These are phyloP conservation scores for Xylaria sp. DNA, from an alignment of 2,329 filamentous ascomycete genomes.

Conservation along the genomic window DNA sequence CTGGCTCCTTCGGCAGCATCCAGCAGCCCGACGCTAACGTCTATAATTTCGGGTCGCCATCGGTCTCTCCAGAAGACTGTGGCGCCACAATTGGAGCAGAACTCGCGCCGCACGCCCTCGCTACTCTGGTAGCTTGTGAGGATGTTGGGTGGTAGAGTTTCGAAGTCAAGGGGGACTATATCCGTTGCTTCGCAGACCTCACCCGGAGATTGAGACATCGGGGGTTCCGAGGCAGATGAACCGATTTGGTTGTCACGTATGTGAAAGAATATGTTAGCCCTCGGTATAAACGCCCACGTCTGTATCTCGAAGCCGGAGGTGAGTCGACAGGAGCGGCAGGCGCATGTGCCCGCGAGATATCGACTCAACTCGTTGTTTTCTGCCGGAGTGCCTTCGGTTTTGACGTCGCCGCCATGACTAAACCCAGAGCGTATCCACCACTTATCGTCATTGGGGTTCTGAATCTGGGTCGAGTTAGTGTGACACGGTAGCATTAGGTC, in stretches of 20 bases:
- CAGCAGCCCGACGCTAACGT: slow-evolving; percentile 67
- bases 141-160: slow-evolving; percentile 46
- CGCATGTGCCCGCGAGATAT: slow-evolving; percentile 65
- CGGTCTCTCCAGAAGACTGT: slow-evolving; percentile 67
- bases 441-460: slow-evolving; percentile 56
- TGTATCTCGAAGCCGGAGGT: slow-evolving; percentile 67
- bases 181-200: not conserved
- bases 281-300: slow-evolving; percentile 69
- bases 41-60: slow-evolving; percentile 60
- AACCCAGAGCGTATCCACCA: slow-evolving; percentile 60
- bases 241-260: slow-evolving; percentile 33
- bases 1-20: slow-evolving; percentile 56
- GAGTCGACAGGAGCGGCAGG: slow-evolving; percentile 66
- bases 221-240: slow-evolving; percentile 30
- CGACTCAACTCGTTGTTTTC: slow-evolving; percentile 37
- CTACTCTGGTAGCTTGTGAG: slow-evolving; percentile 61
- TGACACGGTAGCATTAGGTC: slow-evolving; percentile 59
- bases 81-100: slow-evolving; percentile 67
- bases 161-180: slow-evolving; percentile 44
- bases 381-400: slow-evolving; percentile 32
- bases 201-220: not conserved
- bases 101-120: slow-evolving; percentile 60
- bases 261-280: slow-evolving; percentile 58
- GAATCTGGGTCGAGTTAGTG: slow-evolving; percentile 40
- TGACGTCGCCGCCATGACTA: slow-evolving; percentile 25